phyloP scores from a whole-genome alignment of 495 filamentous ascomycete genomes.

The Penicillium bialowiezense region DNA sequence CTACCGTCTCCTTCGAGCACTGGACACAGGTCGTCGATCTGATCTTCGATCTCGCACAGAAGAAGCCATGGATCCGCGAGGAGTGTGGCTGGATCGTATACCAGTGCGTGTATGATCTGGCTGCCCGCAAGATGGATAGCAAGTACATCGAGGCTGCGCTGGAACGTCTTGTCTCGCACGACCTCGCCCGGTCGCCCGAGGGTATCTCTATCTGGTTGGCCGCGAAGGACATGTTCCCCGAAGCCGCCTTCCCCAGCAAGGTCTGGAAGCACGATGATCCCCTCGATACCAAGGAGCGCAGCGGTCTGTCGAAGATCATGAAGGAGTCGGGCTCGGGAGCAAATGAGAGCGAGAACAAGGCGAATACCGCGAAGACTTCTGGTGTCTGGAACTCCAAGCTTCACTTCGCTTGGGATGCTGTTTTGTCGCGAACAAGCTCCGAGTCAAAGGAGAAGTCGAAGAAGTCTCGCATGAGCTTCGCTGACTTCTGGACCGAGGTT shows the following conservation, averaged over 20 bases:
- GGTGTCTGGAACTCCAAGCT: constrained; percentile 78
- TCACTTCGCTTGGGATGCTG: constrained; percentile 83
- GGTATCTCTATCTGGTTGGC: constrained; percentile 86
- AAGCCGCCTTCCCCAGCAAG: constrained; percentile 59
- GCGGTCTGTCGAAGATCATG: constrained; percentile 66
- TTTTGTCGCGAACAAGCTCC: constrained; percentile 51
- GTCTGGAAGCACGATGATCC: constrained; percentile 74
- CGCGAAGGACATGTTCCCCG: constrained; percentile 59
- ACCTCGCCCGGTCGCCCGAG: constrained; percentile 73
- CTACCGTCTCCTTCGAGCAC: constrained; percentile 41
- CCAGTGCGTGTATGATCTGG: constrained; percentile 43
- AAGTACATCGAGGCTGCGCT: constrained; percentile 59
- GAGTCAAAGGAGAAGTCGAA: constrained; percentile 30
- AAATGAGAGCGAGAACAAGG: constrained; percentile 41
- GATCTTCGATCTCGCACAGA: constrained; percentile 54
- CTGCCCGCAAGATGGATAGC: constrained; percentile 30
- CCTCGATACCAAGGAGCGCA: constrained; percentile 59
- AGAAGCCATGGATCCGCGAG: constrained; percentile 84
- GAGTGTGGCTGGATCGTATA: constrained; percentile 75
- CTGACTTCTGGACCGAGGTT: constrained; percentile 81
- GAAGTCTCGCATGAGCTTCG: constrained; percentile 51
- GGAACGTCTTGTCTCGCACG: constrained; percentile 56
- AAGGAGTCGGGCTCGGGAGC: constrained; percentile 65
- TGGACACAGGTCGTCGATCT: constrained; percentile 59
- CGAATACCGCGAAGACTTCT: constrained; percentile 51